Conservation (phyloP, 2,329 filamentous ascomycete species). For the Ophiocordyceps unilateralis region DNA sequence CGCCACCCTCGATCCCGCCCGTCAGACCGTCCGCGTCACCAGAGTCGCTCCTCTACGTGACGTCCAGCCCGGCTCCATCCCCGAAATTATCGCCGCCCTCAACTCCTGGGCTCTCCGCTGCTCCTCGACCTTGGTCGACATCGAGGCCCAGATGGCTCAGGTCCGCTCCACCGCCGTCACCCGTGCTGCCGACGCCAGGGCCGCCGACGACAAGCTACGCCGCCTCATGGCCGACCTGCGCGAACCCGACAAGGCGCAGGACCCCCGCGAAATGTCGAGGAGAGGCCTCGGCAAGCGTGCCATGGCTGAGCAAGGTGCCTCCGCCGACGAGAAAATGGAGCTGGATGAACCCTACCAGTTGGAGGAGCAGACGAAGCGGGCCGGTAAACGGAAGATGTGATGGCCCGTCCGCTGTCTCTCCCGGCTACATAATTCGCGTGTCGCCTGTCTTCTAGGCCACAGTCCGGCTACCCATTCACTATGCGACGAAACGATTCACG, state of each 20-base stretch:
- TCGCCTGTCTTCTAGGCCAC: neutral
- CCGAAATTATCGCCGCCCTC: conserved; percentile 49
- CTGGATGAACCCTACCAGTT: conserved; percentile 32
- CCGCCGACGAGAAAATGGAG: conserved; percentile 35
- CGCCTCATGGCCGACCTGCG: conserved; percentile 29
- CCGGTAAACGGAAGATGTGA: conserved; percentile 37
- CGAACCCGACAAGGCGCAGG: conserved; percentile 21
- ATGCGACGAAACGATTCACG: too few relatives aligned
- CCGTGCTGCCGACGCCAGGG: conserved; percentile 31
- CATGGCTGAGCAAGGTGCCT: conserved; percentile 25
- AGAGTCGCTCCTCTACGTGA: conserved; percentile 77
- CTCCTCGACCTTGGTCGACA: conserved; percentile 49
- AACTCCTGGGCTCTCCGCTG: conserved; percentile 67
- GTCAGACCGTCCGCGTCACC: conserved; percentile 57
- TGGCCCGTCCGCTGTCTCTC: neutral
- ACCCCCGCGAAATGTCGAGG: conserved; percentile 5
- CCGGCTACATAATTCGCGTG: neutral
- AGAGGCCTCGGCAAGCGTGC: conserved; percentile 14
- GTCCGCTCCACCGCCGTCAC: conserved; percentile 42
- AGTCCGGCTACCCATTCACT: too few relatives aligned
- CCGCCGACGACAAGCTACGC: conserved; percentile 29
- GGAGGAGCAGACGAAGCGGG: conserved; percentile 31
- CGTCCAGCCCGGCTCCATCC: conserved; percentile 55
- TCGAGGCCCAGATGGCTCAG: conserved; percentile 56
- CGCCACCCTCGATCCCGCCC: conserved; percentile 67